Evolutionary conservation across 495 filamentous ascomycete species (phyloP).

Genomic region (Elaphomyces granulatus): DNA sequence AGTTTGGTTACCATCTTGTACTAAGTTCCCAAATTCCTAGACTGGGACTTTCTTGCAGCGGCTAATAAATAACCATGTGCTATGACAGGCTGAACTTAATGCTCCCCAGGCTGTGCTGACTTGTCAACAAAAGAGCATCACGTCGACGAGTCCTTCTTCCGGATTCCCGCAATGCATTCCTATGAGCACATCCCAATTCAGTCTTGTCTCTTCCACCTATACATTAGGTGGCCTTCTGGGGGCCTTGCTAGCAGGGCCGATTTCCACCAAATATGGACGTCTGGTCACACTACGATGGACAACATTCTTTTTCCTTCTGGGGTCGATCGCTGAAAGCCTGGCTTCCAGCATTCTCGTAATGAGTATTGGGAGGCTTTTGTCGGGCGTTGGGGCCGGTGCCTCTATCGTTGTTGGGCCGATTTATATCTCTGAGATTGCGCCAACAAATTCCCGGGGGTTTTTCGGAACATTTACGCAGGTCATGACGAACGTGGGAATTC

Average conservation of each 20-base stretch:
- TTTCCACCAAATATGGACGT: slow-evolving; percentile 59
- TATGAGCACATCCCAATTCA: slow-evolving; percentile 64
- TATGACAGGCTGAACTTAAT: slow-evolving; percentile 73
- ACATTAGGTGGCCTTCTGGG: slow-evolving; percentile 80
- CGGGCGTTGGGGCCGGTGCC: slow-evolving; percentile 73
- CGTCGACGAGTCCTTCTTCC: slow-evolving; percentile 17
- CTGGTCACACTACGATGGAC: slow-evolving; percentile 55
- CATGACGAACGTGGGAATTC: slow-evolving; percentile 86
- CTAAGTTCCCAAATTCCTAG: slow-evolving; percentile 5
- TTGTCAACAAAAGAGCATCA: slow-evolving; percentile 51
- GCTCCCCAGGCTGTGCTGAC: slow-evolving; percentile 82
- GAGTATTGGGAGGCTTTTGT: slow-evolving; percentile 58
- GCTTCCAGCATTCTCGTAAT: slow-evolving; percentile 53
- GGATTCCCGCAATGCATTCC: slow-evolving; percentile 61
- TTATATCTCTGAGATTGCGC: slow-evolving; percentile 84
- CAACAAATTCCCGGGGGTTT: slow-evolving; percentile 60
- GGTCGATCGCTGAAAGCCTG: slow-evolving; percentile 58
- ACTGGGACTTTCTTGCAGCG: too few relatives aligned
- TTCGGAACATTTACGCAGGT: slow-evolving; percentile 90
- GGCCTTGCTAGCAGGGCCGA: slow-evolving; percentile 60
- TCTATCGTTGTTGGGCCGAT: slow-evolving; percentile 90
- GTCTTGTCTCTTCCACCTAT: slow-evolving; percentile 75
- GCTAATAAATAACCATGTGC: too few relatives aligned
- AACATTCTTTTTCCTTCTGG: slow-evolving; percentile 59
- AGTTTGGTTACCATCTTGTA: slow-evolving; percentile 93